Base-by-base conservation (phyloP, 805 yeast species). In the Candida alai region DNA sequence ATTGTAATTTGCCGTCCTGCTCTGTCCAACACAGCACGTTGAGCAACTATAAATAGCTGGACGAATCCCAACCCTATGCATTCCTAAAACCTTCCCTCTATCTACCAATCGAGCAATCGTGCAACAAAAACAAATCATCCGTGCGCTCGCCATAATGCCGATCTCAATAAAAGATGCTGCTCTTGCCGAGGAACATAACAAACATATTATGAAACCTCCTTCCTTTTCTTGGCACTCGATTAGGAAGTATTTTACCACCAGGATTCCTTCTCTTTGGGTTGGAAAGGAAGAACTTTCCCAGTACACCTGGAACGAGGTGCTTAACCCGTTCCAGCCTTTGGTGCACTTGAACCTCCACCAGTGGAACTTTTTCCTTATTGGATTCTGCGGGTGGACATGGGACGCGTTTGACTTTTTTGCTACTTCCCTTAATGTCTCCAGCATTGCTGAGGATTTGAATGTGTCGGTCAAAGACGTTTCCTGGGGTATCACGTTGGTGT, bases 401-500 rank as follows among this genome's bases (percentile, higher is more conserved):
- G 89, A 80, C 47, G 80, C 86, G 3, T 72, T 81, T 54, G 88
- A 81, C 47, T 82, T 78, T 58, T 82, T 82, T 50, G 60, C 75
- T 19, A 80, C 78, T 8, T 70, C 82, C 9, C 65, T 79, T 30
- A 71, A 76, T 35, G 79, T 73, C 3, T 38, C 70, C 1, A 54
- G 62, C 3, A 64, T 82, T 33, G 81, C 85, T 19, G 46, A 52
- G 24, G 49, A 70, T 2, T 68, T 81, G 33, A 62, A 61, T 27
- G 60, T 56, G 6, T 35, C 64, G 1, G 66, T 73, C 17, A 61
- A 65, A 15, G 73, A 70, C 30, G 68, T 82, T 45, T 76, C 86
- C 9, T 80, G 85, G 84, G 88, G 86, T 31, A 71, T 82, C 42
- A 78, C 86, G 9, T 62, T 80, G 41, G 87, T 80, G 29, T 68